Conservation (phyloP, 768 basidiomycete species). For the Plicaturopsis crispa region DNA sequence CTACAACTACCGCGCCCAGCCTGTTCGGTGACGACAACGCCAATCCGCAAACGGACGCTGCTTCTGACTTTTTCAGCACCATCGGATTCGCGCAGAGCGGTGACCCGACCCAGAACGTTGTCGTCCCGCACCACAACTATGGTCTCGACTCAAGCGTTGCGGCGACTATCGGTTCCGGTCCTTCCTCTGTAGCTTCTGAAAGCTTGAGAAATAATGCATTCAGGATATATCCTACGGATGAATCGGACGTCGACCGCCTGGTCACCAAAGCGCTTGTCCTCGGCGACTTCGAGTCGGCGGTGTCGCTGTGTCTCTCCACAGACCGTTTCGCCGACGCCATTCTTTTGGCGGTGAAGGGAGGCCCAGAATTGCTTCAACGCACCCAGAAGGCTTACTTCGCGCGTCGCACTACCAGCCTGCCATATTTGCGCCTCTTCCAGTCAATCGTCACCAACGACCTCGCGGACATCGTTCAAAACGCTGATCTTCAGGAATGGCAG, state of each 20-base stretch:
- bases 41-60: conserved; percentile 56
- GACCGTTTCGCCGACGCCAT: conserved; percentile 94
- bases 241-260: conserved; percentile 80
- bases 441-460: conserved; percentile 91
- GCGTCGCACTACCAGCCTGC: conserved; percentile 60
- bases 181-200: conserved; percentile 76
- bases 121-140: conserved; percentile 75
- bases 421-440: conserved; percentile 92
- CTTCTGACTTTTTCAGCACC: conserved; percentile 85
- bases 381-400: conserved; percentile 95
- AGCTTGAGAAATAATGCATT: conserved; percentile 74
- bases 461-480: conserved; percentile 91
- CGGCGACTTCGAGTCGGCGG: conserved; percentile 93
- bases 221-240: conserved; percentile 82
- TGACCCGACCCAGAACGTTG: conserved; percentile 32
- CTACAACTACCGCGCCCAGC: conserved; percentile 80
- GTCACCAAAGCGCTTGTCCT: conserved; percentile 91
- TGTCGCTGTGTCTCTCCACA: conserved; percentile 81
- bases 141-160: conserved; percentile 86
- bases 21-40: conserved; percentile 76
- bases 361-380: conserved; percentile 74
- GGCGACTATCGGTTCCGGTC: conserved; percentile 88
- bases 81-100: conserved; percentile 48
- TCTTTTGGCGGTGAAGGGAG: conserved; percentile 86
- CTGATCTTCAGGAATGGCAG: conserved; percentile 90